A percentile compares a stretch with the other conserved stretches of the same genome.
phyloP scores from a whole-genome alignment of 1,284 basidiomycete genomes.

The Hypsizygus ulmarius region DNA sequence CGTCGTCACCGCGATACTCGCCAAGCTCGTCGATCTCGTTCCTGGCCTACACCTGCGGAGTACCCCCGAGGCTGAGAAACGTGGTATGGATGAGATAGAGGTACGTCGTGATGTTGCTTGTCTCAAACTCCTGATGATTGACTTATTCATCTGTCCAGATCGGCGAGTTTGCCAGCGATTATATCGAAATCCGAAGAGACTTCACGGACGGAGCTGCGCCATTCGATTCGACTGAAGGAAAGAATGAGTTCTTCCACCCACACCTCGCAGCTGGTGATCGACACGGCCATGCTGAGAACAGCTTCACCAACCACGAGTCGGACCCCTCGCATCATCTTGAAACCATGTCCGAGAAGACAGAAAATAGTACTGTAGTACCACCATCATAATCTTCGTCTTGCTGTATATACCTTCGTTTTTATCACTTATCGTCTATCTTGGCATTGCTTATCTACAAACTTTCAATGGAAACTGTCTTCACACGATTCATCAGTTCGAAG shows the following conservation, averaged over 20 bases:
- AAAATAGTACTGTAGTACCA: conserved; percentile 20
- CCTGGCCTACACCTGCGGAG: conserved; percentile 77
- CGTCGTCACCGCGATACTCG: conserved; percentile 64
- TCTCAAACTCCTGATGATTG: neutral
- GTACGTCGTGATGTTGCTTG: conserved; percentile 36
- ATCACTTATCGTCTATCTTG: neutral
- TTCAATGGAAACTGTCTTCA: neutral
- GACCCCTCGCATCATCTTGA: conserved; percentile 20
- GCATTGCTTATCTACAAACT: conserved; percentile 6
- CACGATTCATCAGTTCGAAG: neutral
- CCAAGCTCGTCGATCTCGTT: conserved; percentile 71
- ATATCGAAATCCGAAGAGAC: conserved; percentile 73
- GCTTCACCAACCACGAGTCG: conserved; percentile 15
- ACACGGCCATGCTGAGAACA: conserved; percentile 41
- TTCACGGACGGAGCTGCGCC: conserved; percentile 56
- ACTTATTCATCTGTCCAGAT: conserved; percentile 45
- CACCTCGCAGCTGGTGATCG: conserved; percentile 45
- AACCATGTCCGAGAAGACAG: conserved; percentile 29
- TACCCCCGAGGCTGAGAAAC: conserved; percentile 73
- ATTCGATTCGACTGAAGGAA: conserved; percentile 23
- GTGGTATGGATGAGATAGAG: conserved; percentile 89
- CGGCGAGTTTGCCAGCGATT: conserved; percentile 76
- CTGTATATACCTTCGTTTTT: conserved; percentile 18
- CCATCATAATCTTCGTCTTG: conserved; percentile 14
- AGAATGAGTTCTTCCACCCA: conserved; percentile 20